phyloP scores from a whole-genome alignment of 805 yeast species.

The Maudiozyma serrabonitensis region DNA sequence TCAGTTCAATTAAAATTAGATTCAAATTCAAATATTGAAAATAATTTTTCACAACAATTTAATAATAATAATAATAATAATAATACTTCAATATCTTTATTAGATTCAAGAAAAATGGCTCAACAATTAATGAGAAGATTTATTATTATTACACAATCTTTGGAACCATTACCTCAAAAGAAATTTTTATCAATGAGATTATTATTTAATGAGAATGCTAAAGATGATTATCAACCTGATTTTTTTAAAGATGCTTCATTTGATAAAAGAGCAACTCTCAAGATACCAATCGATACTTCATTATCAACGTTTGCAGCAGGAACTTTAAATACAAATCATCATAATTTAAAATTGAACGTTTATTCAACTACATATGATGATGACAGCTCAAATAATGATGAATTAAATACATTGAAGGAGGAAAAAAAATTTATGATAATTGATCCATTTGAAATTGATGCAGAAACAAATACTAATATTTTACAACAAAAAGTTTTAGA shows the following conservation, averaged over 20 bases:
- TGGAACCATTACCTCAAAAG: constrained; percentile 41
- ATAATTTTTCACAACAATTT: constrained; percentile 7
- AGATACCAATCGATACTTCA: constrained; percentile 14
- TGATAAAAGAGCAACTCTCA: constrained; percentile 30
- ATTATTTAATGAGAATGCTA: constrained; percentile 39
- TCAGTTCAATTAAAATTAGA: constrained; percentile 14
- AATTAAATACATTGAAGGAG: not conserved
- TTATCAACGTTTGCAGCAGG: constrained; percentile 24
- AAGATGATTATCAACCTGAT: constrained; percentile 40
- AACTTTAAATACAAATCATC: constrained; percentile 25
- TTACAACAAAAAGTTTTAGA: not conserved
- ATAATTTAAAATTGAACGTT: constrained; percentile 26
- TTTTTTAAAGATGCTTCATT: constrained; percentile 36
- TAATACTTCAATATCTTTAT: constrained; percentile 14
- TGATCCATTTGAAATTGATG: constrained; percentile 25
- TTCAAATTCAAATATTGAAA: not conserved
- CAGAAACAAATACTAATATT: not conserved
- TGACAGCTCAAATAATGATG: not conserved
- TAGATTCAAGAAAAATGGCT: constrained; percentile 35
- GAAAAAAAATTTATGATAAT: constrained; percentile 8
- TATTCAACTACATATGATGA: constrained; percentile 19
- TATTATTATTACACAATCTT: constrained; percentile 42
- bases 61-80: not conserved
- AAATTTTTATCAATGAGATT: constrained; percentile 41
- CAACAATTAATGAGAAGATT: constrained; percentile 43